These are phyloP conservation scores for Globisporangium barbulae DNA, from an alignment of 352 stramenopile genomes.

Conservation along the genomic window DNA sequence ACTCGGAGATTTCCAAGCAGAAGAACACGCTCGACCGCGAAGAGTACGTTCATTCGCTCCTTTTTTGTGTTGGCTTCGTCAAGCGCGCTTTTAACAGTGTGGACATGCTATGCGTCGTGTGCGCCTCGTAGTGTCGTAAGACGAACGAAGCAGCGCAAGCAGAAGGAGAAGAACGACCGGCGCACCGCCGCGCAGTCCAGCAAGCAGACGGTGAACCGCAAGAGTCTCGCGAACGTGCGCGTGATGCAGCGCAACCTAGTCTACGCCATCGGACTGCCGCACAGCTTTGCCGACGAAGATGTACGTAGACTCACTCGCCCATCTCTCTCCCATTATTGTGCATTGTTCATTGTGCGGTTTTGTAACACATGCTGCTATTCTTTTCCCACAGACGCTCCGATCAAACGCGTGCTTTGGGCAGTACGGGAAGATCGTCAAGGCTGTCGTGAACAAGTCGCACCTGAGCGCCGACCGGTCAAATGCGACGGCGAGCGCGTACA, in stretches of 20 bases:
- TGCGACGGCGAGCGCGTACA: constrained; percentile 89
- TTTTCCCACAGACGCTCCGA: constrained; percentile 51
- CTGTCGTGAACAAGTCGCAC: constrained; percentile 89
- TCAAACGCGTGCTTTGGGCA: constrained; percentile 90
- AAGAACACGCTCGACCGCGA: constrained; percentile 94
- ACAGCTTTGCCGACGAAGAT: constrained; percentile 81
- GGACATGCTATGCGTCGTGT: not conserved
- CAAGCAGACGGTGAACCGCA: constrained; percentile 55
- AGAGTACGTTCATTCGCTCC: constrained; percentile 55
- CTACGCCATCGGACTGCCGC: constrained; percentile 92
- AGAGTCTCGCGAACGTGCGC: constrained; percentile 86
- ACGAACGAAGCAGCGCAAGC: constrained; percentile 78
- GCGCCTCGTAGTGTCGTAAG: constrained; percentile 49
- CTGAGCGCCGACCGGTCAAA: constrained; percentile 66
- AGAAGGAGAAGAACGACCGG: constrained; percentile 83
- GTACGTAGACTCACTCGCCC: constrained; percentile 18
- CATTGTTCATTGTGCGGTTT: not conserved
- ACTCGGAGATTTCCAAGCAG: constrained; percentile 91
- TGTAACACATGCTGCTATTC: not conserved
- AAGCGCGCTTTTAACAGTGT: not conserved
- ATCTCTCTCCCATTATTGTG: not conserved
- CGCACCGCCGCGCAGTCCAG: constrained; percentile 42
- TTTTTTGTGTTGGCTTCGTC: not conserved
- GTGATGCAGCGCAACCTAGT: constrained; percentile 94
- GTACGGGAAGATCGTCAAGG: constrained; percentile 93